phyloP scores from a whole-genome alignment of 805 yeast species.

The Wickerhamomyces queroliae region DNA sequence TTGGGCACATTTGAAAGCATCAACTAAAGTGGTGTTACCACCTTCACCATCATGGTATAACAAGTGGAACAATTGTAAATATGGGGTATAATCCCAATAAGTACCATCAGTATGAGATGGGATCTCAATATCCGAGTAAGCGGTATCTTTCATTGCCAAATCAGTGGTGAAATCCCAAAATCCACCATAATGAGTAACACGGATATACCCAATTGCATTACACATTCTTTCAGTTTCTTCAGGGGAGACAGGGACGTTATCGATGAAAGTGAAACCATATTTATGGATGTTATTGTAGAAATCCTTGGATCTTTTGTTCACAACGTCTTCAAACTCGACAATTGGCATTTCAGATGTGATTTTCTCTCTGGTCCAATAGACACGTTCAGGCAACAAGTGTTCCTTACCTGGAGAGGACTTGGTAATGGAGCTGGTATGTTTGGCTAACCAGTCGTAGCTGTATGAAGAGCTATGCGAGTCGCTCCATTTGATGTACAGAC shows the following conservation, averaged over 20 bases:
- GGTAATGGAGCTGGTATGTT: slow-evolving; percentile 25
- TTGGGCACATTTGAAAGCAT: slow-evolving; percentile 57
- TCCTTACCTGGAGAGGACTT: slow-evolving; percentile 26
- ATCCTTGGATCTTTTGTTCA: slow-evolving; percentile 26
- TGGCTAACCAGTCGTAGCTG: slow-evolving; percentile 15
- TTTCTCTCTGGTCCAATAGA: slow-evolving; percentile 40
- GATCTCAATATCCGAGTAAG: slow-evolving; percentile 63
- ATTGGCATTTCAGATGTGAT: slow-evolving; percentile 19
- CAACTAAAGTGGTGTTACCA: slow-evolving; percentile 63
- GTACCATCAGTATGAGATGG: slow-evolving; percentile 70
- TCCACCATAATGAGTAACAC: slow-evolving; percentile 75
- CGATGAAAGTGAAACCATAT: slow-evolving; percentile 57
- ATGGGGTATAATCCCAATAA: slow-evolving; percentile 70
- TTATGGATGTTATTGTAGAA: slow-evolving; percentile 16
- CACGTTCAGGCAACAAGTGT: slow-evolving; percentile 32
- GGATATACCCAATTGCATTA: slow-evolving; percentile 50
- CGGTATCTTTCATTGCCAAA: slow-evolving; percentile 61
- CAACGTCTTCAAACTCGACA: slow-evolving; percentile 40
- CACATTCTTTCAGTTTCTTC: slow-evolving; percentile 53
- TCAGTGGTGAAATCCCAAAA: slow-evolving; percentile 77
- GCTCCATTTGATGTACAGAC: slow-evolving; percentile 7
- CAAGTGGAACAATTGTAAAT: slow-evolving; percentile 62
- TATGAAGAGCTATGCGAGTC: slow-evolving; percentile 14
- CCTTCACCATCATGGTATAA: slow-evolving; percentile 60
- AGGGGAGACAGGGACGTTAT: slow-evolving; percentile 54